Evolutionary conservation across 2,329 filamentous ascomycete genomes (phyloP), one percentile per base, ranked within the genome.

Genomic region (Ceratocystiopsis minuta): DNA sequence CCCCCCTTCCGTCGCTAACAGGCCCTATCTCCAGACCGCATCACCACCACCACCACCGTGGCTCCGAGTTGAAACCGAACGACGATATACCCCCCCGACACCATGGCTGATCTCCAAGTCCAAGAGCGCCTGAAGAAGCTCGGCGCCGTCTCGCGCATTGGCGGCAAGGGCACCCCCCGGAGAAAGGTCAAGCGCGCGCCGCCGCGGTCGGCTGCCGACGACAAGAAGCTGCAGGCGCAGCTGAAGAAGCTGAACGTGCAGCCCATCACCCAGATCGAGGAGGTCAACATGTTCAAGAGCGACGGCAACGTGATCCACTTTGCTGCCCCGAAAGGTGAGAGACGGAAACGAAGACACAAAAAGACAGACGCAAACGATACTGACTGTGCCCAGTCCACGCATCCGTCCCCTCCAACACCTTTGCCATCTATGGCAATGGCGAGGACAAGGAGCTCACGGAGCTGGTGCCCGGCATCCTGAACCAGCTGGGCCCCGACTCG

Each of bases 241-340:
- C 75, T 98, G 53, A 98, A 98, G 83, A 98, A 98, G 81, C 78
- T 98, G 65, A 96, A 96, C 68, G 88, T 93, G 46, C 90, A 98
- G 77, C 90, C 90, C 58, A 96, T 98, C 67, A 87, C 93, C 72
- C 85, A 83, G 53, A 98, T 98, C 57, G 90, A 98, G 78, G 90
- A 98, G 74, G 90, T 98, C 64, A 98, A 98, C 80, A 98, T 98
- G 90, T 98, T 98, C 80, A 98, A 98, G 82, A 81, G 83, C 62
- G 90, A 98, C 63, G 90, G 90, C 65, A 98, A 98, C 66, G 90
- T 98, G 65, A 96, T 98, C 60, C 90, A 98, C 77, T 98, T 98
- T 64, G 81, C 85, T 57, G 84, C 84, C 59, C 90, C 90, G 55
- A 95, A 95, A 75, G 90, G 90, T 96, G 68, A 60, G 75, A n/a